A percentile compares a stretch with the other conserved stretches of the same genome.
phyloP scores from a whole-genome alignment of 768 basidiomycete genomes.

The Leccinum barrowsii region DNA sequence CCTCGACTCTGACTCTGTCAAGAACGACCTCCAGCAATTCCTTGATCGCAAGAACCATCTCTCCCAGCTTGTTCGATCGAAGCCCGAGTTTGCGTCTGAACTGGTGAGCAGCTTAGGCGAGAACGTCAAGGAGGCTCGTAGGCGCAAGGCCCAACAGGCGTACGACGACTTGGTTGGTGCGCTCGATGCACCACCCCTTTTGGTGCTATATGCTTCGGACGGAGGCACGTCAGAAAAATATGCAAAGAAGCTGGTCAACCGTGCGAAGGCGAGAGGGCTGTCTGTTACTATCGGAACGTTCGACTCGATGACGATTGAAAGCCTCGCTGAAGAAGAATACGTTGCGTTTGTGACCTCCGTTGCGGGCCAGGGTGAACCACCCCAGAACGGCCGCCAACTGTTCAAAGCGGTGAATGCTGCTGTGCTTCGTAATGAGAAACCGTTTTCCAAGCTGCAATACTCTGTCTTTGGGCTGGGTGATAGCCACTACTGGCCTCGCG shows the following conservation, averaged over 20 bases:
- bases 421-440: constrained; percentile 44
- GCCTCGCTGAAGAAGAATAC: constrained; percentile 67
- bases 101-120: constrained; percentile 83
- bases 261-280: constrained; percentile 83
- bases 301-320: constrained; percentile 77
- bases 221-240: constrained; percentile 95
- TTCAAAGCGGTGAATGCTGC: constrained; percentile 82
- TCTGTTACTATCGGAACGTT: constrained; percentile 70
- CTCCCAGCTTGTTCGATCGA: constrained; percentile 83
- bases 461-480: constrained; percentile 95
- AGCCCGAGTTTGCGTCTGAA: constrained; percentile 76
- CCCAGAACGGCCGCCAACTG: constrained; percentile 90
- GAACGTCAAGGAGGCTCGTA: constrained; percentile 79
- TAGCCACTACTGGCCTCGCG: constrained; percentile 97
- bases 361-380: constrained; percentile 96
- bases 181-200: constrained; percentile 84
- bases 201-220: constrained; percentile 92
- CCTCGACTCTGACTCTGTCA: constrained; percentile 90
- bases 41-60: constrained; percentile 96
- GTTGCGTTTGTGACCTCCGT: constrained; percentile 88
- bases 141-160: constrained; percentile 73
- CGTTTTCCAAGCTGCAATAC: constrained; percentile 64
- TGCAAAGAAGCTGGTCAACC: constrained; percentile 79
- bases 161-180: constrained; percentile 81
- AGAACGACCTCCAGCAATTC: constrained; percentile 90